Evolutionary conservation across 2,329 filamentous ascomycete genomes (phyloP), one percentile per base, ranked within the genome.

Genomic region (Ascochyta lentis): DNA sequence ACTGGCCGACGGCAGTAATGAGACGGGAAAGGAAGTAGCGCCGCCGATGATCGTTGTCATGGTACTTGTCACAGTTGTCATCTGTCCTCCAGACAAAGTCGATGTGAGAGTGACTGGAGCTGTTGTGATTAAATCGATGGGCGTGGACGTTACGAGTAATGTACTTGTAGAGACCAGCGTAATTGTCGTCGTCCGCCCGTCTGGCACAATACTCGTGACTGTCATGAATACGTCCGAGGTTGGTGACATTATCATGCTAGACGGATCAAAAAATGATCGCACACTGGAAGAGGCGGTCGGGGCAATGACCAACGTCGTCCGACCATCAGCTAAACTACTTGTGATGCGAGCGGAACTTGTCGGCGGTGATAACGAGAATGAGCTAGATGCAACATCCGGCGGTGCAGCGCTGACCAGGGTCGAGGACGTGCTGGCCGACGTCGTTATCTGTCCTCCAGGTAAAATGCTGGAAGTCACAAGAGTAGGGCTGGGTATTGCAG

Each of bases 191-290:
- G 38, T 51, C 15, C 41, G 46, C 10, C 51, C 51, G 22, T 19
- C 49, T 3, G 19, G 23, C 22, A 48, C 8, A 16, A 31, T 55
- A 22, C 44, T 60, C 8, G 44, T 58, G 16, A 39, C 19, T 0
- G 52, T 56, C 4, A 26, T 39, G 1, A 54, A 15, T 3, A 53
- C 6, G 5, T 31, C 55, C 12, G 56, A 51, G 7, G 40, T 51
- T 1, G 22, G 24, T 3, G 46, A 19, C 12, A 26, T 6, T 10
- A 6, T 9, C 33, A 34, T 19, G 31, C 12, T 39, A 7, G 33
- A 19, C 13, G 35, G 38, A 8, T 3, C 6, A 2, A 3, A 15
- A 8, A 31, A 31, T 3, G 43, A 13, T 19, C 29, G 22, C 31
- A 19, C 24, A 22, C 15, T 49, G 4, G 24, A 19, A 1, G 23